A percentile compares a stretch with the other conserved stretches of the same genome.
These are phyloP conservation scores for Pichia thaimueangensis DNA, from an alignment of 805 yeast genomes.

Conservation along the genomic window DNA sequence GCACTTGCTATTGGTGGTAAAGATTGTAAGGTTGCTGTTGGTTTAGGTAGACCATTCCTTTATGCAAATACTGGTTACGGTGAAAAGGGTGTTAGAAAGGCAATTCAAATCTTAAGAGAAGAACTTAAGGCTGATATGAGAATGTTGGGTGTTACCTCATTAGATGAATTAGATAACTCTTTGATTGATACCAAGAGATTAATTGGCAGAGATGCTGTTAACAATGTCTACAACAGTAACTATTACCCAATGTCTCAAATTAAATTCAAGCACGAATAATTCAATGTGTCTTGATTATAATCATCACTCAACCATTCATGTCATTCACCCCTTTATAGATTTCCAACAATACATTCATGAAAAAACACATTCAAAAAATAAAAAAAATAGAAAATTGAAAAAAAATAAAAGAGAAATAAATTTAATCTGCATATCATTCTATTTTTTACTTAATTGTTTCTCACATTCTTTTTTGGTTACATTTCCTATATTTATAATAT, in stretches of 20 bases:
- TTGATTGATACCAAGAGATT: constrained; percentile 31
- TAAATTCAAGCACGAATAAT: constrained; percentile 13
- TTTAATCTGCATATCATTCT: no score
- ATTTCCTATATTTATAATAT: no score
- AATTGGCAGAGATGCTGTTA: constrained; percentile 18
- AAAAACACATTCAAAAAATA: no score
- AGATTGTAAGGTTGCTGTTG: constrained; percentile 67
- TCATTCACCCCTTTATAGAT: no score
- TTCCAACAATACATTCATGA: no score
- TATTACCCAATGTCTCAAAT: constrained; percentile 15
- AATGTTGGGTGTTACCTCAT: constrained; percentile 49
- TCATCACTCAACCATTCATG: neutral
- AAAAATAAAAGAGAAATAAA: no score
- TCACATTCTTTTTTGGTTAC: no score
- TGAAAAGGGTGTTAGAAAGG: constrained; percentile 60
- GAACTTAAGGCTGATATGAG: constrained; percentile 64
- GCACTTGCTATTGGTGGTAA: constrained; percentile 74
- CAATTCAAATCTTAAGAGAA: constrained; percentile 53
- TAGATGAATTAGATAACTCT: constrained; percentile 39
- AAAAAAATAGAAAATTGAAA: no score
- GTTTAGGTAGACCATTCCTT: constrained; percentile 59
- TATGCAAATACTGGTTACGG: constrained; percentile 60
- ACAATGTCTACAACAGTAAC: constrained; percentile 12
- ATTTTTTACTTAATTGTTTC: no score
- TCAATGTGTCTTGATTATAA: neutral